Evolutionary conservation across 2,329 filamentous ascomycete species (phyloP).

Genomic region (Leptosphaerulina australis): DNA sequence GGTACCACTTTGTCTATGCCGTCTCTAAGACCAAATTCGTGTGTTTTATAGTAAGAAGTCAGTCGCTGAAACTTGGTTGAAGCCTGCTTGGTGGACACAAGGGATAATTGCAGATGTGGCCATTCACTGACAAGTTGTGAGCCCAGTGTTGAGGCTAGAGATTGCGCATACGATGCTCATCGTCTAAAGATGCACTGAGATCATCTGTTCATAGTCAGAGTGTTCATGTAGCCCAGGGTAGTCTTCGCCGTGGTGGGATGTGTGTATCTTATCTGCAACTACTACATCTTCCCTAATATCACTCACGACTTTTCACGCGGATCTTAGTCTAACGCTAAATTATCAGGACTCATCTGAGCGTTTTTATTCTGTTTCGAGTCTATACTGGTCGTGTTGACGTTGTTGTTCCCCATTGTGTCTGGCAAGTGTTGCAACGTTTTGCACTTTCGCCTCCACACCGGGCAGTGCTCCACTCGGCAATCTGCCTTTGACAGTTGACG

Average conservation of each 20-base stretch:
- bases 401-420: background rate
- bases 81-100: background rate
- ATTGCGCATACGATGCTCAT: slow-evolving; percentile 2
- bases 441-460: slow-evolving; percentile 28
- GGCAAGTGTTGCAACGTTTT: slow-evolving; percentile 13
- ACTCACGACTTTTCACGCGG: background rate
- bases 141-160: no score
- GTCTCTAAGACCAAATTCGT: background rate
- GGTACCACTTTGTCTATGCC: background rate
- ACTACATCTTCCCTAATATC: background rate
- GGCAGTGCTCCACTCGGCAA: slow-evolving; percentile 29
- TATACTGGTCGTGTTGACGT: background rate
- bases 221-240: background rate
- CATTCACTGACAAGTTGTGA: slow-evolving; percentile 3
- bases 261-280: background rate
- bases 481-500: slow-evolving; percentile 25
- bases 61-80: background rate
- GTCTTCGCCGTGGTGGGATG: background rate
- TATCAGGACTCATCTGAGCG: background rate
- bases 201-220: background rate
- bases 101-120: background rate
- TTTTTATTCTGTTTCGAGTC: background rate
- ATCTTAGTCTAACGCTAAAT: background rate
- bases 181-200: background rate
- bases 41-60: no score